A percentile compares a stretch with the other conserved stretches of the same genome.
These are phyloP conservation scores for Saccharomyces hybrid DNA, from an alignment of 1,139 yeast species.

Conservation along the genomic window DNA sequence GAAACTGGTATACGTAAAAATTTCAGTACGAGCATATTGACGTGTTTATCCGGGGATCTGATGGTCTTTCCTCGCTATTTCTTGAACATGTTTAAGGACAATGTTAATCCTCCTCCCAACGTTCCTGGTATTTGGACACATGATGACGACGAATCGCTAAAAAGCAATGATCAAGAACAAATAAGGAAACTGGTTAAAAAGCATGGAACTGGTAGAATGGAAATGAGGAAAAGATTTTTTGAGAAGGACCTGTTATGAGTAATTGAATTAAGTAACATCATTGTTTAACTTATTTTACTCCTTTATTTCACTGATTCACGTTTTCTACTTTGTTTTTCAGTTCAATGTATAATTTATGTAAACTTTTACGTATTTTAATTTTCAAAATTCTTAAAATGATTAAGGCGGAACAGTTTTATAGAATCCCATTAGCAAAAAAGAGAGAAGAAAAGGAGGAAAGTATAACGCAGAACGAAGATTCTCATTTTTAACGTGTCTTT, in stretches of 20 bases:
- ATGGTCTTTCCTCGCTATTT: conserved; percentile 41
- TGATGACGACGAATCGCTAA: conserved; percentile 38
- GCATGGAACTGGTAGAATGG: conserved; percentile 36
- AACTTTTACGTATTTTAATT: neutral
- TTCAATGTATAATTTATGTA: neutral
- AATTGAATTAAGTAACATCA: neutral
- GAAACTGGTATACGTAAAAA: conserved; percentile 41
- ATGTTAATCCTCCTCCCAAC: conserved; percentile 38
- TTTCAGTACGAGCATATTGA: conserved; percentile 41
- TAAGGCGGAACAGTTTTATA: neutral
- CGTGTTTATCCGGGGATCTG: conserved; percentile 45
- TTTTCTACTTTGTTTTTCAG: neutral
- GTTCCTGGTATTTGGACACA: conserved; percentile 45
- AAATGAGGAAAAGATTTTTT: conserved; percentile 35
- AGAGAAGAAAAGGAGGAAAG: neutral
- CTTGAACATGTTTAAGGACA: conserved; percentile 38
- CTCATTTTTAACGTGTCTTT: neutral
- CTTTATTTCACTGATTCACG: neutral
- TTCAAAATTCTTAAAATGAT: neutral
- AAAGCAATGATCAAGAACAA: conserved; percentile 29
- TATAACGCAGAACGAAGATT: neutral
- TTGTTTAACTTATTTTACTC: neutral
- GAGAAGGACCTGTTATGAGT: conserved; percentile 30
- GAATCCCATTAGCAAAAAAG: conserved; percentile 1
- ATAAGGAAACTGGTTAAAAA: conserved; percentile 30